Percentiles rank a stretch among this genome's conserved stretches.
These are phyloP conservation scores for Petunia hybrid DNA, from an alignment of 305 asterid species.

Conservation along the genomic window DNA sequence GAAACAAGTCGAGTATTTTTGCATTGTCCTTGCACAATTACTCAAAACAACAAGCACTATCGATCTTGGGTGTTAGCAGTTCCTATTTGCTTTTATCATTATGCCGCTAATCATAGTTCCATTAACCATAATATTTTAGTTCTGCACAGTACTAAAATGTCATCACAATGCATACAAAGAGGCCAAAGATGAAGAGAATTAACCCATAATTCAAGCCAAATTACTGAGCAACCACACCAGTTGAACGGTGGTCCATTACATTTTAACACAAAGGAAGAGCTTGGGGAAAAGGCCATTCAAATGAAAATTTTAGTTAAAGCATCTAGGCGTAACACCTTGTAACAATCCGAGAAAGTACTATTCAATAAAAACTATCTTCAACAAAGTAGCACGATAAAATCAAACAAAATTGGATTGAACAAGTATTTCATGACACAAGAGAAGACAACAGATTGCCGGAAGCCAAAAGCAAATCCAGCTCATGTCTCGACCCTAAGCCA, in stretches of 20 bases:
- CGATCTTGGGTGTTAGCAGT: too few relatives aligned
- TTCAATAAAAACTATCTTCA: conserved; percentile 20
- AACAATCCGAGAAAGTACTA: background rate
- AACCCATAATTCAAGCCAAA: background rate
- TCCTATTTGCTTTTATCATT: too few relatives aligned
- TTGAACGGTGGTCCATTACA: background rate
- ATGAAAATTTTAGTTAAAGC: background rate
- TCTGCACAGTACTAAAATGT: background rate
- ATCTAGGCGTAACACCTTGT: background rate
- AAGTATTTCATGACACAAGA: background rate
- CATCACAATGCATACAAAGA: background rate
- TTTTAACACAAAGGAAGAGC: background rate
- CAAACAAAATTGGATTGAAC: conserved; percentile 30
- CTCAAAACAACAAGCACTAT: too few relatives aligned
- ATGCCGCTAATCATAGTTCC: too few relatives aligned
- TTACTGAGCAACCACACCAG: conserved; percentile 8
- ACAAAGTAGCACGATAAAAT: conserved; percentile 9
- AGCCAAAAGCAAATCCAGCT: conserved; percentile 30
- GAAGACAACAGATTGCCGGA: conserved; percentile 8
- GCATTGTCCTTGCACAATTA: too few relatives aligned
- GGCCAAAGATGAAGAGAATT: background rate
- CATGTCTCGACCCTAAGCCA: conserved; percentile 52
- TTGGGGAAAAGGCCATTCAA: background rate
- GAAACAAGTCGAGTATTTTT: too few relatives aligned
- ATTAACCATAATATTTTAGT: too few relatives aligned